Conservation (phyloP, 371 early-diverging fungal genomes). For the Apophysomyces trapeziformis region DNA sequence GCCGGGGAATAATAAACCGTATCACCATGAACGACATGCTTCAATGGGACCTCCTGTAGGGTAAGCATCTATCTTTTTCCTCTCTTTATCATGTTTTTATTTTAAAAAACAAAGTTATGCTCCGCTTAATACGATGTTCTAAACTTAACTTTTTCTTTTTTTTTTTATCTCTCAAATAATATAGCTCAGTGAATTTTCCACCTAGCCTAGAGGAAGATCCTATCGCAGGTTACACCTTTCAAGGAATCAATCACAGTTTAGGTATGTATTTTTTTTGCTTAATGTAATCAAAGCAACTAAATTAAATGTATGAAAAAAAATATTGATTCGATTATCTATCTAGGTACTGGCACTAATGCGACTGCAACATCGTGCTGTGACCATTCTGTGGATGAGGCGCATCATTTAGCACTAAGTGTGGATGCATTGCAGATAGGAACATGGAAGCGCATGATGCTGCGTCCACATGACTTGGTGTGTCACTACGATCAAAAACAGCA, state of each 20-base stretch:
- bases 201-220: neutral
- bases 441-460: slow-evolving; percentile 68
- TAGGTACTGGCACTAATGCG: too few relatives aligned
- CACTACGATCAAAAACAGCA: slow-evolving; percentile 52
- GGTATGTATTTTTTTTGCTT: neutral
- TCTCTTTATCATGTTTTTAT: too few relatives aligned
- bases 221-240: neutral
- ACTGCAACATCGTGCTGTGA: slow-evolving; percentile 1
- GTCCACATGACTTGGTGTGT: slow-evolving; percentile 56
- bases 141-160: neutral
- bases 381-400: neutral
- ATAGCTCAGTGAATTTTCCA: slow-evolving; percentile 1
- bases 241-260: neutral
- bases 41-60: slow-evolving; percentile 3
- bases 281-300: too few relatives aligned
- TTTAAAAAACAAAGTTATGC: neutral
- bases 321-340: too few relatives aligned
- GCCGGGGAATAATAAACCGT: slow-evolving; percentile 5
- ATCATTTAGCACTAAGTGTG: slow-evolving; percentile 24
- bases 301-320: too few relatives aligned
- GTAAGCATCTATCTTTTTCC: neutral
- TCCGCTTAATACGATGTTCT: neutral
- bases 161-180: too few relatives aligned
- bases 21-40: slow-evolving; percentile 7
- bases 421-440: slow-evolving; percentile 70